These are phyloP conservation scores for Graphilbum ipis-grandicollis DNA, from an alignment of 2,329 filamentous ascomycete genomes.

Conservation along the genomic window DNA sequence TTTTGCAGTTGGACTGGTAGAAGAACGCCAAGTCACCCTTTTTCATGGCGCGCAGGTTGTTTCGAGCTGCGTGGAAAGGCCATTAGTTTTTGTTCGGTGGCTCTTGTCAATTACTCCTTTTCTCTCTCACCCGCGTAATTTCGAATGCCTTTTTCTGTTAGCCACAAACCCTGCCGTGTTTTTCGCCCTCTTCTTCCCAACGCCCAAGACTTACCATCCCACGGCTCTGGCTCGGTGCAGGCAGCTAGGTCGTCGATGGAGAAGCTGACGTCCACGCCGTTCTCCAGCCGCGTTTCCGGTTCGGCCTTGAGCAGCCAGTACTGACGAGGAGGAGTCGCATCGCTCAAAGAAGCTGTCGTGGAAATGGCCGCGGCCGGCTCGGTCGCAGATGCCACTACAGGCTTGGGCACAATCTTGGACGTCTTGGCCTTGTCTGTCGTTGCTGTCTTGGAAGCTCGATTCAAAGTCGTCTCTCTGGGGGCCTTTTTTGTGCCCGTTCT, in stretches of 20 bases:
- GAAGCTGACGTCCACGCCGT: conserved; percentile 78
- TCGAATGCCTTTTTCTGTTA: conserved; percentile 22
- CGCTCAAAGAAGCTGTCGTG: too few species aligned
- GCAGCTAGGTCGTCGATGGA: conserved; percentile 78
- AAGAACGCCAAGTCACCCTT: conserved; percentile 88
- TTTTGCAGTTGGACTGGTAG: conserved; percentile 88
- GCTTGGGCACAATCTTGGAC: background rate
- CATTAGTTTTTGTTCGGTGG: too few species aligned
- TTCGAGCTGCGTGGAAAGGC: conserved; percentile 61
- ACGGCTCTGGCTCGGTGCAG: conserved; percentile 63
- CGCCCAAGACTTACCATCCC: conserved; percentile 49
- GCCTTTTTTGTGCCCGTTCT: too few species aligned
- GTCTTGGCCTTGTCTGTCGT: background rate
- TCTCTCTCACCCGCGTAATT: conserved; percentile 25
- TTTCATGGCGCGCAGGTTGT: conserved; percentile 84
- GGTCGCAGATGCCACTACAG: too few species aligned
- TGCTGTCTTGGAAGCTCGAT: background rate
- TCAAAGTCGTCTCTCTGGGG: too few species aligned
- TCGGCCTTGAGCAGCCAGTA: conserved; percentile 83
- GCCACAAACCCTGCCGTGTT: too few species aligned
- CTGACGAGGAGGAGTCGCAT: conserved; percentile 12
- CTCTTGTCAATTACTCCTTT: background rate
- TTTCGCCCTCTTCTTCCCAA: too few species aligned
- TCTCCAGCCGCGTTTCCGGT: conserved; percentile 72
- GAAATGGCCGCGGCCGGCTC: too few species aligned